A percentile compares a stretch with the other conserved stretches of the same genome.
Evolutionary conservation across 1,284 basidiomycete genomes (phyloP).

Genomic region (Athelia psychrophila): DNA sequence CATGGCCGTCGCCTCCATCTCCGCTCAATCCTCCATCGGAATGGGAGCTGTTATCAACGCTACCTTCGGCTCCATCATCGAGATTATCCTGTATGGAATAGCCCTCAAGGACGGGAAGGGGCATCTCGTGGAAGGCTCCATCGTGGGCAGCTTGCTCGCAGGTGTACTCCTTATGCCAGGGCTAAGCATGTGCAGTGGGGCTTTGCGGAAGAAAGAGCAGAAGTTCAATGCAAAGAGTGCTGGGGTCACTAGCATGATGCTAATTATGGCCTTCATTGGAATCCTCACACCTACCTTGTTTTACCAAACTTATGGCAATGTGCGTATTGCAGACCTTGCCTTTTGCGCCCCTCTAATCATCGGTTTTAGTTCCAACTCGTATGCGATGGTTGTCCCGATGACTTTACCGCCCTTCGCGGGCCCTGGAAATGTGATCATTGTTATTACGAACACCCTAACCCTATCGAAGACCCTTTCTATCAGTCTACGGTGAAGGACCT

Average conservation of each 20-base stretch:
- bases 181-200: slow-evolving; percentile 94
- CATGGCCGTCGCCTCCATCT: slow-evolving; percentile 99
- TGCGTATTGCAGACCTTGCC: slow-evolving; percentile 56
- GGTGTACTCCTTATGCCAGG: slow-evolving; percentile 98
- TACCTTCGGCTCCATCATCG: slow-evolving; percentile 97
- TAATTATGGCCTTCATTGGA: slow-evolving; percentile 99
- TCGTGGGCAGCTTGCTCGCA: slow-evolving; percentile 92
- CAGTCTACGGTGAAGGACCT: slow-evolving; percentile 90
- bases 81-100: slow-evolving; percentile 92
- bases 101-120: slow-evolving; percentile 90
- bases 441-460: slow-evolving; percentile 94
- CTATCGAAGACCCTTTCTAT: slow-evolving; percentile 93
- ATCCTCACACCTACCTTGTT: slow-evolving; percentile 95
- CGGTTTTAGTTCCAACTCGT: slow-evolving; percentile 90
- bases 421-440: slow-evolving; percentile 91
- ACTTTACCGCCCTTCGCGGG: slow-evolving; percentile 30
- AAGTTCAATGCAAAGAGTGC: slow-evolving; percentile 98
- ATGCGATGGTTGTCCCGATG: slow-evolving; percentile 84
- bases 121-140: slow-evolving; percentile 93
- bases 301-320: slow-evolving; percentile 98
- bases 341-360: neutral
- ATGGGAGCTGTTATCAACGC: slow-evolving; percentile 99
- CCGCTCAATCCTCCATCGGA: slow-evolving; percentile 96
- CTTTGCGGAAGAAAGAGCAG: slow-evolving; percentile 90
- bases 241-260: slow-evolving; percentile 98